Conservation (phyloP, 1,284 basidiomycete genomes). For the Cutaneotrichosporon sp. region DNA sequence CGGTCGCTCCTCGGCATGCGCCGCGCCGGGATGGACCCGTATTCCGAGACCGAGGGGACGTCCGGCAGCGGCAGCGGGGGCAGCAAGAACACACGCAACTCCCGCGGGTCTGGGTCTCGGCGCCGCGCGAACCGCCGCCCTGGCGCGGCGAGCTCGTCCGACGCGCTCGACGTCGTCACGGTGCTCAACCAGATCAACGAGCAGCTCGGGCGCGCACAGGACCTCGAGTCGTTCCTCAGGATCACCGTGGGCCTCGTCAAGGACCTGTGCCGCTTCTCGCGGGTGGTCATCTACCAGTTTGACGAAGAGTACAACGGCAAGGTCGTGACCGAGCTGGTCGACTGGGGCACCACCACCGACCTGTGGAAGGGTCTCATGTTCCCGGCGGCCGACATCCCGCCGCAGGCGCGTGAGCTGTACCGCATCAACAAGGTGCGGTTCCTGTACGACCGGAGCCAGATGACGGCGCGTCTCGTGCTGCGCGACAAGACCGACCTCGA, state of each 20-base stretch:
- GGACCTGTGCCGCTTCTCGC: constrained; percentile 79
- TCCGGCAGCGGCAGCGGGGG: not conserved
- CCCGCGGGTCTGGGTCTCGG: constrained; percentile 5
- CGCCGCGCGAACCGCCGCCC: constrained; percentile 17
- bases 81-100: not conserved
- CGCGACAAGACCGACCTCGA: constrained; percentile 67
- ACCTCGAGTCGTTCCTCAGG: constrained; percentile 73
- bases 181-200: constrained; percentile 83
- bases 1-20: constrained; percentile 71
- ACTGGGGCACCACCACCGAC: constrained; percentile 78
- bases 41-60: constrained; percentile 12
- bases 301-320: constrained; percentile 61
- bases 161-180: constrained; percentile 76
- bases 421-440: constrained; percentile 74
- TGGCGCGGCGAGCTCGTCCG: constrained; percentile 36
- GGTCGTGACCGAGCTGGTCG: constrained; percentile 79
- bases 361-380: constrained; percentile 66
- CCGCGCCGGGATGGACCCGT: constrained; percentile 48
- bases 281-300: constrained; percentile 82
- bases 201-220: constrained; percentile 70
- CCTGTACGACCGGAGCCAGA: constrained; percentile 75
- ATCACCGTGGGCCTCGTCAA: constrained; percentile 78
- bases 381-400: constrained; percentile 61
- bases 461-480: constrained; percentile 76
- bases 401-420: constrained; percentile 62